Conservation (phyloP, 2,329 filamentous ascomycete genomes). For the Diplodia scrobiculata region DNA sequence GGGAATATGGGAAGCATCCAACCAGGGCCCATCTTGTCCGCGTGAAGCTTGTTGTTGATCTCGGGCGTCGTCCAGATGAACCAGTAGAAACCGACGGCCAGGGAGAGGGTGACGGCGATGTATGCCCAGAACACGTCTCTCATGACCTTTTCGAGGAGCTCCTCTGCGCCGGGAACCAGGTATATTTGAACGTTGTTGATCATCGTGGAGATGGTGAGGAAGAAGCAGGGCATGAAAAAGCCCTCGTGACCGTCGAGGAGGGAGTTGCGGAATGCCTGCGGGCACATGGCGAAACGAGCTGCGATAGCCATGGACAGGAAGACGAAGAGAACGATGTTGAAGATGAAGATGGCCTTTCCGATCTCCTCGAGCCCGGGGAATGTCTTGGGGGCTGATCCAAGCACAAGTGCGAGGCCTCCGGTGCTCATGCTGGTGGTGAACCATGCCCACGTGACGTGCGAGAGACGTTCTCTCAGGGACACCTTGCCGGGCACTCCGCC, state of each 20-base stretch:
- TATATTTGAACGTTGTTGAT: conserved; percentile 48
- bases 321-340: conserved; percentile 54
- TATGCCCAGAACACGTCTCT: conserved; percentile 50
- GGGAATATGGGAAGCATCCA: conserved; percentile 76
- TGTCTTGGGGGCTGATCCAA: conserved; percentile 48
- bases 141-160: conserved; percentile 47
- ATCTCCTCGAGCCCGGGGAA: conserved; percentile 56
- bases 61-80: conserved; percentile 59
- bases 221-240: conserved; percentile 53
- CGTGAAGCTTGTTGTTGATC: conserved; percentile 48
- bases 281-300: conserved; percentile 51
- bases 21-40: conserved; percentile 71
- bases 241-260: conserved; percentile 56
- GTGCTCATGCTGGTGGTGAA: conserved; percentile 54
- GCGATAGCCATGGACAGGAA: conserved; percentile 39
- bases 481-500: neutral
- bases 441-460: conserved; percentile 53
- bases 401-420: conserved; percentile 51
- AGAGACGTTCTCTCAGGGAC: conserved; percentile 35
- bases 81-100: conserved; percentile 58
- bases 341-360: conserved; percentile 55
- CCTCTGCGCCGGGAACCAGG: conserved; percentile 44
- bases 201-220: conserved; percentile 47
- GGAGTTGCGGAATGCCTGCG: conserved; percentile 50
- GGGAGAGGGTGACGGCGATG: conserved; percentile 45